These are phyloP conservation scores for Schizonepeta tenuifolia DNA, from an alignment of 257 asterid genomes.

Conservation along the genomic window DNA sequence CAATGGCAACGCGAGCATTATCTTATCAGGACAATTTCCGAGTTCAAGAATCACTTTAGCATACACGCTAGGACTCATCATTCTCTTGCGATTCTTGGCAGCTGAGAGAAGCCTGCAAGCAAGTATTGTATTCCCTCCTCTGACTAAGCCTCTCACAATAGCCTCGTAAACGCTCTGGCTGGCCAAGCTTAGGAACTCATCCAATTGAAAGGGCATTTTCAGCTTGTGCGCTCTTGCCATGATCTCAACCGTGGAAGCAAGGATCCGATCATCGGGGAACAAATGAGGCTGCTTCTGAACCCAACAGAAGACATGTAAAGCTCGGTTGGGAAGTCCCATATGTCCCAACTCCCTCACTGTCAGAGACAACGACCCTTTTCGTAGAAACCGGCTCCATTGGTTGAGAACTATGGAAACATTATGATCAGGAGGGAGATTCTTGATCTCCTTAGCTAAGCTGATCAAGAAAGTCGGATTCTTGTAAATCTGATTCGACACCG, in stretches of 20 bases:
- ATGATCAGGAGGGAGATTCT: slow-evolving; percentile 55
- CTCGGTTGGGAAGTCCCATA: slow-evolving; percentile 70
- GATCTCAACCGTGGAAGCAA: slow-evolving; percentile 82
- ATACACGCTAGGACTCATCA: slow-evolving; percentile 56
- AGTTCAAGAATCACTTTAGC: slow-evolving; percentile 71
- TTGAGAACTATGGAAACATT: slow-evolving; percentile 61
- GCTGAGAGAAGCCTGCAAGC: slow-evolving; percentile 68
- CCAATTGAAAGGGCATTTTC: slow-evolving; percentile 64
- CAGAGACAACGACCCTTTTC: slow-evolving; percentile 78
- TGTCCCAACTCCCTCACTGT: slow-evolving; percentile 80
- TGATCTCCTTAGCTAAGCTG: slow-evolving; percentile 74
- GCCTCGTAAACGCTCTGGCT: slow-evolving; percentile 74
- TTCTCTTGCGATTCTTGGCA: slow-evolving; percentile 56
- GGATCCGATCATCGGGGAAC: slow-evolving; percentile 80
- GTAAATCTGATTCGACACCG: slow-evolving; percentile 61
- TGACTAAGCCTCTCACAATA: slow-evolving; percentile 64
- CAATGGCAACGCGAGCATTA: slow-evolving; percentile 44
- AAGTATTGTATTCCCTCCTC: slow-evolving; percentile 65
- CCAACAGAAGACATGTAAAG: slow-evolving; percentile 75
- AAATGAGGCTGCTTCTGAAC: slow-evolving; percentile 69
- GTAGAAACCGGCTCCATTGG: slow-evolving; percentile 66
- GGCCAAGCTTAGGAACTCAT: slow-evolving; percentile 55
- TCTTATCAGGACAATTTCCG: slow-evolving; percentile 69
- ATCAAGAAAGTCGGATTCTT: slow-evolving; percentile 80
- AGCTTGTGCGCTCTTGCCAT: slow-evolving; percentile 69